phyloP scores from a whole-genome alignment of 306 rosid genomes.

The Lathyrus tuberosus region DNA sequence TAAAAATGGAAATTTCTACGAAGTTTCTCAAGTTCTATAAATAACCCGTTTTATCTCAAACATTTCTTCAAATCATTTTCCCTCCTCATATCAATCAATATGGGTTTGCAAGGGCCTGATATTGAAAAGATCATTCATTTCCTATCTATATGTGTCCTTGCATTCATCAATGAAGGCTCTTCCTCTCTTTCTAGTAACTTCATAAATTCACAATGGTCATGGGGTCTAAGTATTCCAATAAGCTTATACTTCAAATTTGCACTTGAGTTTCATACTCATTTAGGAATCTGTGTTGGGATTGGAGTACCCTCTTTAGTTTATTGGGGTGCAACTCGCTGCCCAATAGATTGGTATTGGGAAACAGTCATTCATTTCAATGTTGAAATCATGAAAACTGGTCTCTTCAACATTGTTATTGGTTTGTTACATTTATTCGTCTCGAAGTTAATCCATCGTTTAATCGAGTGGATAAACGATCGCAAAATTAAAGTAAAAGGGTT shows the following conservation, averaged over 20 bases:
- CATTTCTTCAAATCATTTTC: constrained; percentile 38
- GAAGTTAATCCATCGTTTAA: constrained; percentile 34
- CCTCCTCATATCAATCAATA: not conserved
- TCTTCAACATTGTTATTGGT: constrained; percentile 39
- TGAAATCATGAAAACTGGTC: constrained; percentile 41
- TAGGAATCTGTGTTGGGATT: constrained; percentile 46
- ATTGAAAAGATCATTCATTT: constrained; percentile 38
- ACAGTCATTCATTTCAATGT: constrained; percentile 37
- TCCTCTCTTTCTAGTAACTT: constrained; percentile 39
- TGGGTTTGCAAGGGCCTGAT: constrained; percentile 36
- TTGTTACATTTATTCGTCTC: constrained; percentile 34
- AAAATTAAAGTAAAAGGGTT: constrained; percentile 3
- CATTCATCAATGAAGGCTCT: constrained; percentile 53
- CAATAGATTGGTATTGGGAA: constrained; percentile 46
- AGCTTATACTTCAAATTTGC: constrained; percentile 50
- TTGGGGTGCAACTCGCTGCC: constrained; percentile 45
- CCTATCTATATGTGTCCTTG: constrained; percentile 45
- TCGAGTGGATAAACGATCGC: constrained; percentile 37
- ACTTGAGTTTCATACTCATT: constrained; percentile 46
- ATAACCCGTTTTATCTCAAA: constrained; percentile 26
- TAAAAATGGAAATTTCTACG: constrained; percentile 46
- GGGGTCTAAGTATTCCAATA: constrained; percentile 45
- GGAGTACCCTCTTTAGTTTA: constrained; percentile 48
- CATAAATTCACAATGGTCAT: constrained; percentile 44
- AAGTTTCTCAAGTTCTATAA: constrained; percentile 42